Evolutionary conservation across 2,329 filamentous ascomycete genomes (phyloP).

Genomic region (Xylaria multiplex): DNA sequence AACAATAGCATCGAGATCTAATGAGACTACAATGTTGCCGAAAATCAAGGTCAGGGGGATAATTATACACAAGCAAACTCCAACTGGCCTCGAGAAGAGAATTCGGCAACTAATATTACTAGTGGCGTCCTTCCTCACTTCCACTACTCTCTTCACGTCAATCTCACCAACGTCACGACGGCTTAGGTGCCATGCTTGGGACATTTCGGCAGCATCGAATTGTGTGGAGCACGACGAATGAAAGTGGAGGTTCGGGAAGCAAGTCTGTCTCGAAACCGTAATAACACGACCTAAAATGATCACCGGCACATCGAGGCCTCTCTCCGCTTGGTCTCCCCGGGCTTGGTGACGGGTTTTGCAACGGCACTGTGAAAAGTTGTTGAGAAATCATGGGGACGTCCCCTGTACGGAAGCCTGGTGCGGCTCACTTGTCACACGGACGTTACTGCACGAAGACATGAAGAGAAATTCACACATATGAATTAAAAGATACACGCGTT

Average conservation of each 20-base stretch:
- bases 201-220: conserved; percentile 35
- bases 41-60: conserved; percentile 23
- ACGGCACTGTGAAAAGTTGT: conserved; percentile 30
- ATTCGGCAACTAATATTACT: conserved; percentile 40
- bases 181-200: conserved; percentile 31
- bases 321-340: conserved; percentile 25
- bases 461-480: conserved; percentile 20
- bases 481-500: conserved; percentile 13
- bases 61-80: conserved; percentile 30
- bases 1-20: conserved; percentile 21
- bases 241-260: conserved; percentile 47
- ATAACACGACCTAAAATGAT: conserved; percentile 35
- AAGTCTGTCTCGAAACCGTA: conserved; percentile 44
- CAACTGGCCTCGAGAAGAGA: conserved; percentile 30
- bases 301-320: conserved; percentile 35
- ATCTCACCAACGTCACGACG: conserved; percentile 24
- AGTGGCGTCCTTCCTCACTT: conserved; percentile 31
- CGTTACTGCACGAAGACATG: conserved; percentile 24
- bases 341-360: neutral
- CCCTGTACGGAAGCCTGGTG: conserved; percentile 29
- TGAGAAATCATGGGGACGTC: conserved; percentile 9
- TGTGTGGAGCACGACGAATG: conserved; percentile 43
- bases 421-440: conserved; percentile 35
- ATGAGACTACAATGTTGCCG: conserved; percentile 13
- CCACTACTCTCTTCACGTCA: conserved; percentile 17